Conservation (phyloP, 331 rosid genomes). For the Rosa hybrid region DNA sequence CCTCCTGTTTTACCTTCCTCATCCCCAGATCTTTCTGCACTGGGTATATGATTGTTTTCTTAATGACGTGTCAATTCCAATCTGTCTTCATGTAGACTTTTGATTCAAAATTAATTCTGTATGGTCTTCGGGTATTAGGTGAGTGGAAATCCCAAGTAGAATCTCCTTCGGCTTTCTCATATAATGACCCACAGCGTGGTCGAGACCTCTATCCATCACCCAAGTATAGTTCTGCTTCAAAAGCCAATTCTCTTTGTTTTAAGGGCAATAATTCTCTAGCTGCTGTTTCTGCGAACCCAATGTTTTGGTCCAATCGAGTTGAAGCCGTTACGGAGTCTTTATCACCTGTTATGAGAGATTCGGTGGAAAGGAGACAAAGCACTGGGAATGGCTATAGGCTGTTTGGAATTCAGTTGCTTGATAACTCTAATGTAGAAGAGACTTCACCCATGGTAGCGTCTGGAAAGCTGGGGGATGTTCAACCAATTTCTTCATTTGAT, state of each 20-base stretch:
- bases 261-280: conserved; percentile 61
- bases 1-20: conserved; percentile 71
- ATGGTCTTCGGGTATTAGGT: conserved; percentile 47
- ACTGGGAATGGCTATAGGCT: conserved; percentile 79
- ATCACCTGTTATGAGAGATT: conserved; percentile 60
- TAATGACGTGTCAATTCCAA: not conserved
- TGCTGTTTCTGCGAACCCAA: conserved; percentile 59
- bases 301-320: conserved; percentile 62
- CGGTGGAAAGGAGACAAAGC: conserved; percentile 66
- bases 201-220: conserved; percentile 65
- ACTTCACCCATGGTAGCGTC: conserved; percentile 48
- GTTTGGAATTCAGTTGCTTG: conserved; percentile 82
- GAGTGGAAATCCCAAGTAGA: conserved; percentile 76
- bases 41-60: conserved; percentile 49
- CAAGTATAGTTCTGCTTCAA: conserved; percentile 58
- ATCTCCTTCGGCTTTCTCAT: conserved; percentile 58
- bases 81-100: conserved; percentile 19
- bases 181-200: conserved; percentile 60
- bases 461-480: conserved; percentile 53
- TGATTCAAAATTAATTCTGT: conserved; percentile 6
- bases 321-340: conserved; percentile 62
- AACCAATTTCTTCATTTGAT: conserved; percentile 55
- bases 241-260: conserved; percentile 58
- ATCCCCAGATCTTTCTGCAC: conserved; percentile 56
- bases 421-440: conserved; percentile 59